Conservation (phyloP, 768 basidiomycete species). For the Phallus indusiatus region DNA sequence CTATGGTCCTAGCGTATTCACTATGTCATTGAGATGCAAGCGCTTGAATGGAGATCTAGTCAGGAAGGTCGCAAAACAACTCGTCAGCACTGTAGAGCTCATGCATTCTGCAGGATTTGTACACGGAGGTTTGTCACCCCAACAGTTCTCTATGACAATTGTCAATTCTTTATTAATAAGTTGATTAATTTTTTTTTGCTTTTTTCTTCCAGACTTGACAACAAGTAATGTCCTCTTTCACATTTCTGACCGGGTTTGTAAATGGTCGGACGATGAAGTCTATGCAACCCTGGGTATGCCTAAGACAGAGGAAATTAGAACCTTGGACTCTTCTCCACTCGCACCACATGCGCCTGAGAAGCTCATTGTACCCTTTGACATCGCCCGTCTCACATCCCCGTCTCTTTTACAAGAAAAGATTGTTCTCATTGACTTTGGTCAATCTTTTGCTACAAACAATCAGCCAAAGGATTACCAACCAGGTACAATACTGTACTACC, state of each 20-base stretch:
- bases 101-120: slow-evolving; percentile 26
- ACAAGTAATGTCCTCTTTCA: slow-evolving; percentile 31
- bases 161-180: slow-evolving; percentile 22
- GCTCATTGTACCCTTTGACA: slow-evolving; percentile 20
- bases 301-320: slow-evolving; percentile 22
- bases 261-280: slow-evolving; percentile 27
- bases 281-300: slow-evolving; percentile 25
- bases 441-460: slow-evolving; percentile 21
- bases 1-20: slow-evolving; percentile 30
- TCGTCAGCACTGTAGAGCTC: slow-evolving; percentile 17
- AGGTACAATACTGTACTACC: slow-evolving; percentile 23
- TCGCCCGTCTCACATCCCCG: slow-evolving; percentile 13
- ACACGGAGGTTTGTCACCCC: slow-evolving; percentile 27
- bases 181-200: no score
- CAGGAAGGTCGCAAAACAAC: slow-evolving; percentile 27
- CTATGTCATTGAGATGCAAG: slow-evolving; percentile 23
- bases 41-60: slow-evolving; percentile 26
- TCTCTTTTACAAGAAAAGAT: slow-evolving; percentile 24
- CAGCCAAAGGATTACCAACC: slow-evolving; percentile 23
- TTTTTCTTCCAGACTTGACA: no score
- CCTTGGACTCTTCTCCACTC: slow-evolving; percentile 15
- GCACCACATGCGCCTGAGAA: slow-evolving; percentile 22
- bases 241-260: slow-evolving; percentile 15
- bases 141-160: not conserved
- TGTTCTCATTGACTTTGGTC: slow-evolving; percentile 30